Percentiles rank a stretch among this genome's conserved stretches.
Evolutionary conservation across 2,329 filamentous ascomycete species (phyloP).

Genomic region (Dothidotthia symphoricarpi): DNA sequence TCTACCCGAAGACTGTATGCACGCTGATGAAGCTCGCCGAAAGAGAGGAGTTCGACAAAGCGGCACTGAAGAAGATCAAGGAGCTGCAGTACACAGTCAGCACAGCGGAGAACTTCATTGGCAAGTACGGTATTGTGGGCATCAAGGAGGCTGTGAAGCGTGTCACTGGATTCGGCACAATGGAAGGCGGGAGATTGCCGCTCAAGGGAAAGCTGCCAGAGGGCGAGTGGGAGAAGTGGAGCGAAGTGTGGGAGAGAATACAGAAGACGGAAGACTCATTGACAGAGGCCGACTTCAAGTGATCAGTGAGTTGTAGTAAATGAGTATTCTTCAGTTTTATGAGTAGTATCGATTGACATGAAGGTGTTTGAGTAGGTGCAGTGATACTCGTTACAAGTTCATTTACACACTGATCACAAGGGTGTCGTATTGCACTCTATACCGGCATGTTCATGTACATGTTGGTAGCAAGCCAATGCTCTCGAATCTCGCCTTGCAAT

Average conservation of each 20-base stretch:
- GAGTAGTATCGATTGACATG: too few species aligned
- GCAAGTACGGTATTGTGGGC: conserved; percentile 59
- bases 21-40: conserved; percentile 55
- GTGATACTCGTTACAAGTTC: too few species aligned
- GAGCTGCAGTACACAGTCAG: conserved; percentile 61
- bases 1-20: conserved; percentile 63
- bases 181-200: conserved; percentile 60
- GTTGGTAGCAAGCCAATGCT: too few species aligned
- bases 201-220: conserved; percentile 58
- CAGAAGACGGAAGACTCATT: conserved; percentile 34
- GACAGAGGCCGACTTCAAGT: conserved; percentile 25
- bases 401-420: too few species aligned
- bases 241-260: conserved; percentile 31
- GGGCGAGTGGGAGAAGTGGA: conserved; percentile 55
- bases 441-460: too few species aligned
- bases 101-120: conserved; percentile 61
- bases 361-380: too few species aligned
- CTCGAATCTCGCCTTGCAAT: too few species aligned
- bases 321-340: too few species aligned
- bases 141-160: conserved; percentile 64
- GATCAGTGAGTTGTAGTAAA: background rate
- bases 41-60: conserved; percentile 34
- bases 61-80: conserved; percentile 51
- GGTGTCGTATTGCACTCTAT: too few species aligned
- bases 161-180: conserved; percentile 59